These are phyloP conservation scores for Gossypium thurberi DNA, from an alignment of 345 rosid genomes.

Conservation along the genomic window DNA sequence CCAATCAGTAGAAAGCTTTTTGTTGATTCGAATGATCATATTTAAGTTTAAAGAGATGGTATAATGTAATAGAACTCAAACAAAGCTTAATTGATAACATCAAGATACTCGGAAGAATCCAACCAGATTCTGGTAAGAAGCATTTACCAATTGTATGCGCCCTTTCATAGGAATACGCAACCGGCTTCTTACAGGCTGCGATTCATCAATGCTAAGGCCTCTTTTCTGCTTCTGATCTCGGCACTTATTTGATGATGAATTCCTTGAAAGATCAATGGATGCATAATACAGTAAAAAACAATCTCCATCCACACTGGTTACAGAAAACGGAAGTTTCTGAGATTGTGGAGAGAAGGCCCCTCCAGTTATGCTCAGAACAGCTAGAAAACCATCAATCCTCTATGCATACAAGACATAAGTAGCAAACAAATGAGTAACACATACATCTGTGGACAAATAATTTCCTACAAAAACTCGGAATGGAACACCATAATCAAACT, in stretches of 20 bases:
- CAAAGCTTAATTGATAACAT: not conserved
- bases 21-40: not conserved
- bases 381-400: constrained; percentile 91
- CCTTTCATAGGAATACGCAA: constrained; percentile 87
- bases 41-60: not conserved
- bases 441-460: not conserved
- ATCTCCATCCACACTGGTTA: constrained; percentile 83
- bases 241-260: constrained; percentile 44
- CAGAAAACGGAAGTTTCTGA: constrained; percentile 91
- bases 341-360: constrained; percentile 86
- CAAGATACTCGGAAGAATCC: not conserved
- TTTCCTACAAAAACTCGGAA: not conserved
- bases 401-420: constrained; percentile 26
- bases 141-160: constrained; percentile 74
- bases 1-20: not conserved
- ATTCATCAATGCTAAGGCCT: constrained; percentile 44
- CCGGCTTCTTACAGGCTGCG: constrained; percentile 56
- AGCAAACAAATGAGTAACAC: constrained; percentile 8
- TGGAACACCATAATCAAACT: not conserved
- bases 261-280: constrained; percentile 68
- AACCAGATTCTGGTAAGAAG: constrained; percentile 13
- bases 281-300: constrained; percentile 72
- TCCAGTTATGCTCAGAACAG: constrained; percentile 85
- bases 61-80: not conserved
- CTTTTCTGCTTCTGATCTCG: constrained; percentile 48